Evolutionary conservation across 1,284 basidiomycete genomes (phyloP), one percentile per base, ranked within the genome.

Genomic region (Porodaedalea pini): DNA sequence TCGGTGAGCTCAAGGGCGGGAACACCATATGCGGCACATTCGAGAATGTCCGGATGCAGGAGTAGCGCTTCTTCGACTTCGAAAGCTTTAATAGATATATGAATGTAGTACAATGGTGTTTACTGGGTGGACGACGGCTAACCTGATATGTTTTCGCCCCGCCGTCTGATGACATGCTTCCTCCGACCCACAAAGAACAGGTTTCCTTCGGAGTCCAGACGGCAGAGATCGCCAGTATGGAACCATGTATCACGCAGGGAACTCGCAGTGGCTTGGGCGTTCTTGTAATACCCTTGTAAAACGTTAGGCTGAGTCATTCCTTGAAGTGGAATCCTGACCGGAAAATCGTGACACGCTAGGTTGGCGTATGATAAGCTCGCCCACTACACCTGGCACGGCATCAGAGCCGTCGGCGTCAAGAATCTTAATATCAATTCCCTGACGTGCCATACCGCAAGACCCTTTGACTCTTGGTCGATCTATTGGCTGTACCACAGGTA

Each of bases 91-190:
- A 21, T n/a, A 29, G n/a, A 55, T 1, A 8, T 25, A 31, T 19
- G 2, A n/a, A 40, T 15, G 21, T 13, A 11, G 31, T n/a, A n/a
- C n/a, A n/a, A n/a, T n/a, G n/a, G n/a, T n/a, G n/a, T n/a, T n/a
- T 17, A 1, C 10, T 32, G 7, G n/a, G 32, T 17, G 10, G 25
- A 47, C 21, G 31, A n/a, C 4, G 11, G 32, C 55, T 17, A 11
- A 57, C 55, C 23, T n/a, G 55, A 57, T 13, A 57, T 57, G 21
- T 57, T 57, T 41, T 57, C 55, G 5, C 55, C 55, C 23, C 55
- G 27, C 6, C 55, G 32, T 39, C 55, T 50, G 21, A 57, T 57
- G 8, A 51, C 49, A 27, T 57, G 48, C 27, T 57, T 57, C 55
- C 29, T 57, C 27, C 55, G 55, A 21, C 55, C 55, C 7, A 57